Percentiles rank a stretch among this genome's conserved stretches.
phyloP scores from a whole-genome alignment of 805 yeast genomes.

The Debaryomyces tyrocola region DNA sequence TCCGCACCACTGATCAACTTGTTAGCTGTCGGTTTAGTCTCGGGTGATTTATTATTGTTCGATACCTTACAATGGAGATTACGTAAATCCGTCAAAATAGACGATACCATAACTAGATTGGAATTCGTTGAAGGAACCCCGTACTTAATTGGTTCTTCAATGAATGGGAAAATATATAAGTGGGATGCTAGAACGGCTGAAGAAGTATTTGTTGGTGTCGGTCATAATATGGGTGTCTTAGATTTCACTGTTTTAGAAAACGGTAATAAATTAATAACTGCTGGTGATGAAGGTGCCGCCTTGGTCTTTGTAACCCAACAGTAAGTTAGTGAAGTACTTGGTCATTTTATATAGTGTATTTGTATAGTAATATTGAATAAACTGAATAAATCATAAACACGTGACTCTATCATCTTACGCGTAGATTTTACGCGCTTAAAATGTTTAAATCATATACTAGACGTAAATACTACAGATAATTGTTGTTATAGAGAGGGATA shows the following conservation, averaged over 20 bases:
- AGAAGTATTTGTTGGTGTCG: constrained; percentile 74
- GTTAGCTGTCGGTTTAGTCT: constrained; percentile 85
- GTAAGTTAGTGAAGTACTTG: neutral
- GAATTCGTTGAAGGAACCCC: constrained; percentile 63
- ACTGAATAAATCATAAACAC: neutral
- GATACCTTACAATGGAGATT: constrained; percentile 87
- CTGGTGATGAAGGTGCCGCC: constrained; percentile 96
- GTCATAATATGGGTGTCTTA: constrained; percentile 92
- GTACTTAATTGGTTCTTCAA: constrained; percentile 64
- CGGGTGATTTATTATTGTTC: constrained; percentile 80
- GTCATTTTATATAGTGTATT: neutral
- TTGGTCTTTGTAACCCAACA: constrained; percentile 51
- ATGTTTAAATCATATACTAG: neutral
- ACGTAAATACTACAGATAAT: neutral
- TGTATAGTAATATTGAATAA: neutral
- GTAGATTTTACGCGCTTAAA: neutral
- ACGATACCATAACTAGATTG: constrained; percentile 84
- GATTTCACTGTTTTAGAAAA: constrained; percentile 72
- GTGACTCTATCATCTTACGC: neutral
- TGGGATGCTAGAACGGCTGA: constrained; percentile 90
- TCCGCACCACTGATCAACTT: constrained; percentile 48
- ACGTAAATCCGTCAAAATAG: constrained; percentile 65
- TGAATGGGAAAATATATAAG: constrained; percentile 82
- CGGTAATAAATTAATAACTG: constrained; percentile 76
- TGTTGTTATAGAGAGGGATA: neutral